These are phyloP conservation scores for Abelmoschus esculentus DNA, from an alignment of 345 rosid species.

Conservation along the genomic window DNA sequence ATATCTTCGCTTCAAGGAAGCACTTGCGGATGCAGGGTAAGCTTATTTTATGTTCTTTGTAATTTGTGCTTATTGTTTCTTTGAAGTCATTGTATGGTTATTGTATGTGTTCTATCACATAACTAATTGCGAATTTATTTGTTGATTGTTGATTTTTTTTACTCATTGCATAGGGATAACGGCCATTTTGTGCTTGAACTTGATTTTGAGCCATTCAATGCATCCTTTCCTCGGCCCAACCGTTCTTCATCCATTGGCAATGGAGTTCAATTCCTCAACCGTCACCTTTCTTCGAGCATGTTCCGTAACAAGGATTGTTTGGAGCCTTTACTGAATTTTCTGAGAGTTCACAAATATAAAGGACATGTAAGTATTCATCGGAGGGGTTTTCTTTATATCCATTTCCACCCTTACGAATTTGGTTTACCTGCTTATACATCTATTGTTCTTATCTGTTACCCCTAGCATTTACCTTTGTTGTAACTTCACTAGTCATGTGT, in stretches of 20 bases:
- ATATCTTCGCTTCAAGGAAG: conserved; percentile 87
- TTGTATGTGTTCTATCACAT: background rate
- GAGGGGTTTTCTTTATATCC: background rate
- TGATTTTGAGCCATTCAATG: conserved; percentile 96
- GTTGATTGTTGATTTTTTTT: background rate
- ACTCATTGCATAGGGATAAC: conserved; percentile 20
- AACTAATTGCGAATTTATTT: background rate
- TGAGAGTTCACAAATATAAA: conserved; percentile 70
- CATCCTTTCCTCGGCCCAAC: conserved; percentile 71
- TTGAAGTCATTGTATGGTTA: background rate
- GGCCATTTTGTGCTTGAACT: conserved; percentile 72
- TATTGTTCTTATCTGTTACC: background rate
- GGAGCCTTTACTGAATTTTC: conserved; percentile 84
- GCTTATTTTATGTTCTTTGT: conserved; percentile 13
- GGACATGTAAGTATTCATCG: conserved; percentile 66
- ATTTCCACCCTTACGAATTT: background rate
- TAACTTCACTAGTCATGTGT: background rate
- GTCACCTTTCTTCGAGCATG: conserved; percentile 93
- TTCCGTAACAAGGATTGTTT: conserved; percentile 83
- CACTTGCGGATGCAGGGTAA: conserved; percentile 74
- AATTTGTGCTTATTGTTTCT: background rate
- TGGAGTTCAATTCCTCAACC: conserved; percentile 97
- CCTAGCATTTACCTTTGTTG: background rate
- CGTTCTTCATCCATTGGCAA: conserved; percentile 95
- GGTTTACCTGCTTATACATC: background rate